Conservation (phyloP, 192 early-diverging fungal genomes). For the Entomortierella lignicola region DNA sequence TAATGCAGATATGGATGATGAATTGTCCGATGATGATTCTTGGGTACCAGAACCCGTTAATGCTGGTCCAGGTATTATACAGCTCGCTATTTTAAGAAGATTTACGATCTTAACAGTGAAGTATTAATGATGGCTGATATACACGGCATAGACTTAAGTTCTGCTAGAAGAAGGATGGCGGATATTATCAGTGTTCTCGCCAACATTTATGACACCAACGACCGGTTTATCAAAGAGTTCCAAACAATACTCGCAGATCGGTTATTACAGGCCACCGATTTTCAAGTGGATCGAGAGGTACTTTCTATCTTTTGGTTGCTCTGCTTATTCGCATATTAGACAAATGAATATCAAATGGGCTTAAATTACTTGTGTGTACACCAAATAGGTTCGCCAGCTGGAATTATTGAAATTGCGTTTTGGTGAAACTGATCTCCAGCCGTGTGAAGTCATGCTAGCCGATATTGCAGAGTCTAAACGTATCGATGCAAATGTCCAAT, state of each 20-base stretch:
- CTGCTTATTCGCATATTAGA: no score
- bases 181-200: slow-evolving; percentile 78
- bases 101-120: no score
- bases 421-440: slow-evolving; percentile 68
- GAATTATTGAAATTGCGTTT: slow-evolving; percentile 83
- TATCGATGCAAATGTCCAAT: slow-evolving; percentile 64
- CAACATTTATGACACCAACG: slow-evolving; percentile 75
- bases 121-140: no score
- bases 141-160: slow-evolving; percentile 27
- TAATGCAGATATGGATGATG: slow-evolving; percentile 59
- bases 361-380: background rate
- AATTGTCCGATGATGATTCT: slow-evolving; percentile 60
- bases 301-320: background rate
- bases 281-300: slow-evolving; percentile 69
- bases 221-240: slow-evolving; percentile 79
- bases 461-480: slow-evolving; percentile 81
- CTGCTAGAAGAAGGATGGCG: slow-evolving; percentile 42
- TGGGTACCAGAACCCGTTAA: slow-evolving; percentile 77
- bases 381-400: slow-evolving; percentile 64
- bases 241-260: slow-evolving; percentile 66
- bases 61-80: slow-evolving; percentile 57
- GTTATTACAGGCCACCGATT: slow-evolving; percentile 62
- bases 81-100: background rate
- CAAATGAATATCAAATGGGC: no score
- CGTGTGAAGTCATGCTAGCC: slow-evolving; percentile 86